These are phyloP conservation scores for Trichophyton schoenleinii DNA, from an alignment of 2,329 filamentous ascomycete species.

Conservation along the genomic window DNA sequence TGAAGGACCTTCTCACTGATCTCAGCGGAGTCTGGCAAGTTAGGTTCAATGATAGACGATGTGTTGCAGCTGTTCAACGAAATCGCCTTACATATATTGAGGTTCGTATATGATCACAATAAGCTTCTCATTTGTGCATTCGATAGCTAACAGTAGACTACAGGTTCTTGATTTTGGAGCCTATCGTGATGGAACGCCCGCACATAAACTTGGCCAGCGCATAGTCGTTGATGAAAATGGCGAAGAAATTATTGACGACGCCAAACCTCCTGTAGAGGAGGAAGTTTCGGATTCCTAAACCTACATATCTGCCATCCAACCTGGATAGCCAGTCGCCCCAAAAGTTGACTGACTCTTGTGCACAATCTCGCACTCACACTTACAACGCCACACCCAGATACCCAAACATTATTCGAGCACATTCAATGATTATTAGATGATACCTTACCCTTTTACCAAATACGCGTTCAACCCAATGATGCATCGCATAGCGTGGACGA, in stretches of 20 bases:
- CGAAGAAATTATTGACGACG: slow-evolving; percentile 25
- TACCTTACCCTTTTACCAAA: slow-evolving; percentile 14
- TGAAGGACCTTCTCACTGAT: slow-evolving; percentile 84
- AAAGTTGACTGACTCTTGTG: neutral
- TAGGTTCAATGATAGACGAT: slow-evolving; percentile 88
- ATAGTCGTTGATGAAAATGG: slow-evolving; percentile 42
- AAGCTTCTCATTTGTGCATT: neutral
- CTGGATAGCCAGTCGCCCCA: neutral
- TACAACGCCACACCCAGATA: neutral
- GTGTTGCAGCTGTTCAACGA: slow-evolving; percentile 90
- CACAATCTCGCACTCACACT: neutral
- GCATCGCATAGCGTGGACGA: slow-evolving; percentile 5
- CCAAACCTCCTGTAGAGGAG: neutral
- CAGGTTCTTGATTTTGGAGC: slow-evolving; percentile 97
- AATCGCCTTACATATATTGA: slow-evolving; percentile 90
- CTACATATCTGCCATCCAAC: neutral
- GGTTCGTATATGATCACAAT: slow-evolving; percentile 43
- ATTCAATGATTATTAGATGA: neutral
- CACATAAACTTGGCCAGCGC: slow-evolving; percentile 63
- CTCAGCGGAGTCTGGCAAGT: slow-evolving; percentile 98
- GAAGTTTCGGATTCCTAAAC: neutral
- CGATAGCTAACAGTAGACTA: slow-evolving; percentile 10
- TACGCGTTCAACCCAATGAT: neutral
- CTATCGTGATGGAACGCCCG: slow-evolving; percentile 70
- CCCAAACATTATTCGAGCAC: neutral